Evolutionary conservation across 225 moss, liverwort and hornwort species (phyloP), one percentile per base, ranked within the genome.

Genomic region (Marchantia polymorpha): DNA sequence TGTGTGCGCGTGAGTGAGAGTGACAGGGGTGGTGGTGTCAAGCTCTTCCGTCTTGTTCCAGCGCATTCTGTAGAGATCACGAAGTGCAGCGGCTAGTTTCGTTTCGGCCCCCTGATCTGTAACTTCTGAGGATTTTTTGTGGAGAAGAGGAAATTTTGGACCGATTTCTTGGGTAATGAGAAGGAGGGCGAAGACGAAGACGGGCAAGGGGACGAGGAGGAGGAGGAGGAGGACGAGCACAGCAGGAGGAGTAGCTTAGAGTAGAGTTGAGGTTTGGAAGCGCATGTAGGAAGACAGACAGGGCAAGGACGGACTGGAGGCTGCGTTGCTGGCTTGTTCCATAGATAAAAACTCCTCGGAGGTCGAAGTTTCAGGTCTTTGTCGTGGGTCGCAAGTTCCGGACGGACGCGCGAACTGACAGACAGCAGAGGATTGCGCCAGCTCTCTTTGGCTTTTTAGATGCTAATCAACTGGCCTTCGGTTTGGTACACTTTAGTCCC

Each of bases 401-500:
- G 72, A n/a, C 69, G 23, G 72, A n/a, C 46, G 49, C 51, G 23
- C 7, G 72, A 51, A 72, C 70, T 49, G 48, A 49, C 70, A 70
- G 70, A 16, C 48, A 70, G 70, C 70, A 70, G 48, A 70, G 67
- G 70, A 70, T 47, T 70, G 70, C 47, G 22, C 17, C 19, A 49
- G 48, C 70, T 22, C 23, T 39, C 47, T 23, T 72, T 72, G 25
- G 50, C n/a, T n/a, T 72, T 72, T 72, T 13, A 46, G 72, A 72
- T 72, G 72, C 72, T 50, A 50, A 22, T 52, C 51, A 25, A 51
- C 72, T 0, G 68, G 25, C 3, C n/a, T 26, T 47, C 69, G 8
- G 46, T 48, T 7, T 17, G 69, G 39, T 13, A 7, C 17, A 48
- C 69, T 22, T 51, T 19, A 46, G 69, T 16, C 23, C 2, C 23